Conservation (phyloP, 306 rosid genomes). For the Citrullus amarus region DNA sequence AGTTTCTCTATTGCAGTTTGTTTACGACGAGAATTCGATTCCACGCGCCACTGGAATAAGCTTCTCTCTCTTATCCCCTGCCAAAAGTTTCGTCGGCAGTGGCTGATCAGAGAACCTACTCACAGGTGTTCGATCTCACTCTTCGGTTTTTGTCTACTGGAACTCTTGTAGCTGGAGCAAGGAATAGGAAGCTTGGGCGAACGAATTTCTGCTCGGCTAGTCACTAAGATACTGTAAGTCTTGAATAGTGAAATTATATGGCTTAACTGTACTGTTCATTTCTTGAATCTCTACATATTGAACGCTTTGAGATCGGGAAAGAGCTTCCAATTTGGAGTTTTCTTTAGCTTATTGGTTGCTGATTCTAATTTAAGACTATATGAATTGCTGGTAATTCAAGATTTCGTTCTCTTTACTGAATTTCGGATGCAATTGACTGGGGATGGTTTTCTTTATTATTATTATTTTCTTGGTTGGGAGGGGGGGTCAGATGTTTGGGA, state of each 20-base stretch:
- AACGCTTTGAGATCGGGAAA: conserved; percentile 5
- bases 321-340: background rate
- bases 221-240: background rate
- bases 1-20: conserved; percentile 9
- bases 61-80: background rate
- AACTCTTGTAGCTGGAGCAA: background rate
- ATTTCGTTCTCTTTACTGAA: conserved; percentile 6
- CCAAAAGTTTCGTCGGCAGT: conserved; percentile 10
- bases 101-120: conserved; percentile 19
- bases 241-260: background rate
- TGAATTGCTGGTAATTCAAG: conserved; percentile 7
- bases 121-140: conserved; percentile 31
- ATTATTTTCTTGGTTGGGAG: background rate
- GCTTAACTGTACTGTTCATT: background rate
- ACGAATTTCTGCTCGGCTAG: conserved; percentile 10
- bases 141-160: background rate
- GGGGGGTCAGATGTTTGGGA: background rate
- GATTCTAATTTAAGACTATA: background rate
- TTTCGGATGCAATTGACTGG: conserved; percentile 17
- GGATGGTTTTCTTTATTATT: background rate
- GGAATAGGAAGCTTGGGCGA: background rate
- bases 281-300: conserved; percentile 15
- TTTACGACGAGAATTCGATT: background rate
- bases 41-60: conserved; percentile 1
- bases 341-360: conserved; percentile 1